Percentiles rank a stretch among this genome's conserved stretches.
These are phyloP conservation scores for Populus hybrid DNA, from an alignment of 441 rosid species.

Conservation along the genomic window DNA sequence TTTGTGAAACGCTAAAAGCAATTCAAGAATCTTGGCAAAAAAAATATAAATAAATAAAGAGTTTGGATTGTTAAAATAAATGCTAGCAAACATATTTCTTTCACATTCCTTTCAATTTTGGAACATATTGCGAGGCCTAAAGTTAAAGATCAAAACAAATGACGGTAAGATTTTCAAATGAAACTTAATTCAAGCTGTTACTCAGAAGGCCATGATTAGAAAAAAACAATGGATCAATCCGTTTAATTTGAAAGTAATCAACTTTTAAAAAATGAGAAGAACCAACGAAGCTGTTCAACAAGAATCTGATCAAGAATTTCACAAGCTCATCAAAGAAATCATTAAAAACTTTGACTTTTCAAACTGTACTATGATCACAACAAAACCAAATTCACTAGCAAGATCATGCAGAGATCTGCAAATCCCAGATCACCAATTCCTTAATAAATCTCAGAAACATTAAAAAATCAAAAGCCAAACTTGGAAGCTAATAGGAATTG, in stretches of 20 bases:
- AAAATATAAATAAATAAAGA: not conserved
- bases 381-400: slow-evolving; percentile 6
- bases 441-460: not conserved
- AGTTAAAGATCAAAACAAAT: not conserved
- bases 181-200: not conserved
- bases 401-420: slow-evolving; percentile 8
- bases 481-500: not conserved
- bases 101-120: not conserved
- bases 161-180: not conserved
- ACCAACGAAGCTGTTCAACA: not conserved
- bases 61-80: not conserved
- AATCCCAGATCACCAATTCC: slow-evolving; percentile 23
- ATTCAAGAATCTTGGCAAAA: not conserved
- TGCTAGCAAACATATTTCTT: not conserved
- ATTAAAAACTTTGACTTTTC: not conserved
- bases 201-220: not conserved
- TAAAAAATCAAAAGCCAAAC: not conserved
- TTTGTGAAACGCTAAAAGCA: not conserved
- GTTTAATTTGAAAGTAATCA: not conserved
- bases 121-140: not conserved
- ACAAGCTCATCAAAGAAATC: not conserved
- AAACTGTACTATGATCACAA: not conserved
- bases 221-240: not conserved
- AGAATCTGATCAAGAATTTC: not conserved
- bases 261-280: not conserved